Percentiles rank a stretch among this genome's conserved stretches.
These are phyloP conservation scores for Penicillium janthinellum DNA, from an alignment of 2,329 filamentous ascomycete species.

Conservation along the genomic window DNA sequence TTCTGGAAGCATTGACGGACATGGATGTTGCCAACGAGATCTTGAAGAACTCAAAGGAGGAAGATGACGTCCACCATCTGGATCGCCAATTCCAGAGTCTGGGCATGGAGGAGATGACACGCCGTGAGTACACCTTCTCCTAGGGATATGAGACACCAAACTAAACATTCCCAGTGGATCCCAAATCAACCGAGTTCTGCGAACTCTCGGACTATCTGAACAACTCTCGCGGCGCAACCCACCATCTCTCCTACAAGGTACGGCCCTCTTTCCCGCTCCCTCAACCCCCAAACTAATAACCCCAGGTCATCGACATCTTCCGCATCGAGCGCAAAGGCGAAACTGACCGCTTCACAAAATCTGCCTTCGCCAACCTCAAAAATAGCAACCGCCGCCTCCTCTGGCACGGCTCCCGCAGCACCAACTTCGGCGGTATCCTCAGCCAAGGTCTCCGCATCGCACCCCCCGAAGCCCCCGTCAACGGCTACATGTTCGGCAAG, in stretches of 20 bases:
- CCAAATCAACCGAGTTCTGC: conserved; percentile 61
- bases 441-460: conserved; percentile 88
- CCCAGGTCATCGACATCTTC: conserved; percentile 71
- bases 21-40: conserved; percentile 82
- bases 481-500: conserved; percentile 87
- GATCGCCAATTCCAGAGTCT: conserved; percentile 74
- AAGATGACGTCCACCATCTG: conserved; percentile 61
- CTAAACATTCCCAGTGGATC: conserved; percentile 51
- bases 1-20: conserved; percentile 78
- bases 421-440: conserved; percentile 85
- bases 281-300: neutral
- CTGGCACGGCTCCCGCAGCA: conserved; percentile 83
- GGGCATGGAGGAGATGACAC: conserved; percentile 74
- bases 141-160: neutral
- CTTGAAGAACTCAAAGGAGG: conserved; percentile 66
- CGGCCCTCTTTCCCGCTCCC: neutral
- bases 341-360: conserved; percentile 65
- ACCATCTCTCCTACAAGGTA: conserved; percentile 50
- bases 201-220: conserved; percentile 68
- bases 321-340: conserved; percentile 77
- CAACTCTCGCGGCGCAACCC: conserved; percentile 68
- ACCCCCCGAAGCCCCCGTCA: conserved; percentile 72
- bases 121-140: conserved; percentile 40
- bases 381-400: conserved; percentile 72
- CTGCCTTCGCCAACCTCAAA: conserved; percentile 53